These are phyloP conservation scores for Phytophthora citrophthora DNA, from an alignment of 352 stramenopile genomes.

Conservation along the genomic window DNA sequence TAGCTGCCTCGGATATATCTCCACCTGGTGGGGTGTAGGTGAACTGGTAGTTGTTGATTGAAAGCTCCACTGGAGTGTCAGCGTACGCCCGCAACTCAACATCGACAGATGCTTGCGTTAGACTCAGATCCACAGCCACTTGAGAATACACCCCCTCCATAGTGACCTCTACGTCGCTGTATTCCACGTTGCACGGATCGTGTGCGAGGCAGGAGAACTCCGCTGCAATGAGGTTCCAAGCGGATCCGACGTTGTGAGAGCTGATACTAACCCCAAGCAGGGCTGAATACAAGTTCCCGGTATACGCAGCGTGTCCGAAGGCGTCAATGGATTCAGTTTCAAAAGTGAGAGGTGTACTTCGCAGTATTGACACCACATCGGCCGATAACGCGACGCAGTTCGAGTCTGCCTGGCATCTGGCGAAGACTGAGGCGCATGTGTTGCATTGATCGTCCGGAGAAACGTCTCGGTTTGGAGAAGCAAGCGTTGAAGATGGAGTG, in stretches of 20 bases:
- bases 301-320: slow-evolving; percentile 5
- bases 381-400: slow-evolving; percentile 1
- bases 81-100: slow-evolving; percentile 3
- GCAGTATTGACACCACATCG: slow-evolving; percentile 1
- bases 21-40: neutral
- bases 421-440: slow-evolving; percentile 6
- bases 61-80: slow-evolving; percentile 5
- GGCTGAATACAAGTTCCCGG: slow-evolving; percentile 2
- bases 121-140: neutral
- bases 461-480: neutral
- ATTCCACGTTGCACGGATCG: slow-evolving; percentile 13
- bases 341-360: neutral
- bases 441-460: slow-evolving; percentile 4
- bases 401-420: slow-evolving; percentile 5
- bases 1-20: neutral
- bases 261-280: neutral
- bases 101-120: neutral
- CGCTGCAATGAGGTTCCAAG: slow-evolving; percentile 13
- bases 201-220: slow-evolving; percentile 17
- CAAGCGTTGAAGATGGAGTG: neutral
- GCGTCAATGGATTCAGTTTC: neutral
- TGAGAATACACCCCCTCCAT: neutral
- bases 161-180: slow-evolving; percentile 4
- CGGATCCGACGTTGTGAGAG: neutral
- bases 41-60: neutral